phyloP scores from a whole-genome alignment of 257 asterid genomes.

The Solanum etuberosum region DNA sequence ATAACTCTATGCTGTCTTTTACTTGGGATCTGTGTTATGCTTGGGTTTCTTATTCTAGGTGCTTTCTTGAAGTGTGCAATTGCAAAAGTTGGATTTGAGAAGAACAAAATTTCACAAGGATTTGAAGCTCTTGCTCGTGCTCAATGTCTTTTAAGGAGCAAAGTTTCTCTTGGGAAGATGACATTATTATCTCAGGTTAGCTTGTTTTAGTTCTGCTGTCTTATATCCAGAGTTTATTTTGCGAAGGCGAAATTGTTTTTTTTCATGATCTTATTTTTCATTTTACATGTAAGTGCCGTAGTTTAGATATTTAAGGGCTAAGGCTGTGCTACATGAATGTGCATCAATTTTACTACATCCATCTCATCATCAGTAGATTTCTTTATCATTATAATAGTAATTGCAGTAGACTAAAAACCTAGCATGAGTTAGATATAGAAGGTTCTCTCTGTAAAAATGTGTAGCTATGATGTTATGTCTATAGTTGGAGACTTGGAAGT shows the following conservation, averaged over 20 bases:
- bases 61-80: conserved; percentile 96
- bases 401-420: not conserved
- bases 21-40: conserved; percentile 50
- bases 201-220: not conserved
- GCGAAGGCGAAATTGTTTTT: not conserved
- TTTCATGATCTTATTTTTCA: not conserved
- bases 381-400: not conserved
- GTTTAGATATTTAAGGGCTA: not conserved
- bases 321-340: not conserved
- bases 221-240: not conserved
- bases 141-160: conserved; percentile 83
- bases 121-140: conserved; percentile 99
- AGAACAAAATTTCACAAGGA: conserved; percentile 84
- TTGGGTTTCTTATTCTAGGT: conserved; percentile 58
- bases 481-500: not conserved
- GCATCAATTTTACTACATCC: not conserved
- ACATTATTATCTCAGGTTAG: conserved; percentile 73
- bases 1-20: conserved; percentile 17
- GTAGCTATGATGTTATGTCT: not conserved
- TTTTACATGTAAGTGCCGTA: not conserved
- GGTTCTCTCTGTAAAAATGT: not conserved
- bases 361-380: not conserved
- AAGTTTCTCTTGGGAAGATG: conserved; percentile 82
- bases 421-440: not conserved
- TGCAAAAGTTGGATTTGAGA: conserved; percentile 82